Base-by-base conservation (phyloP, 768 basidiomycete species). In the Lactarius sanguifluus region DNA sequence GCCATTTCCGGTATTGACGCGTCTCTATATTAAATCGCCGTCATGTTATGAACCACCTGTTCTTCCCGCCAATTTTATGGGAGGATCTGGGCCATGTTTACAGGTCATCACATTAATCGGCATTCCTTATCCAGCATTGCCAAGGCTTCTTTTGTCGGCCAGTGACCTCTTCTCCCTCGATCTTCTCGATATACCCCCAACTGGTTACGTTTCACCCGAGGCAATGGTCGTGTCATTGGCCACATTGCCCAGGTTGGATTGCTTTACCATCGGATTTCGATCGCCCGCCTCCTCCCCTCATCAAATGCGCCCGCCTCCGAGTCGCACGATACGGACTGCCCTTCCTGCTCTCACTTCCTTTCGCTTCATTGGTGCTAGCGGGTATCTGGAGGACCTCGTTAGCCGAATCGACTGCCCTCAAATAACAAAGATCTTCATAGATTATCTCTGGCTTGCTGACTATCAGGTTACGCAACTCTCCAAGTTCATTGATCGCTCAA, bases 41-140 rank as follows among this genome's bases (percentile, higher is more conserved):
- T 32, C 15, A 2, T 5, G 0, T 0, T 13, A 16, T 52, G 13
- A 10, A 32, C 6, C 23, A 12, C 25, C 50, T 2, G 25, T 16
- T 13, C 25, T 52, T 13, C 25, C 50, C 13, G 13, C 13, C 20
- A 12, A 28, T 15, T 30, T 40, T 12, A 15, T 28, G 28, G 18
- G 8, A 30, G 41, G 15, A 1, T 34, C 20, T 94, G 94, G 93
- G 94, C 92, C 90, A 89, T 92, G 89, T 88, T 84, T 89, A 89
- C 87, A 88, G 23, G 47, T 2, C 0, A 13, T 50, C 47, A 13
- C 4, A 4, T 25, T 50, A 90, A 88, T 89, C 6, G 88, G 89
- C 88, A 89, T 75, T 74, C 71, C 76, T 74, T 75, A 73, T 9
- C 36, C 34, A 3, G 5, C 57, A 40, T 16, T 58, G 8, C 20